These are phyloP conservation scores for Chalciporus sp. DNA, from an alignment of 1,284 basidiomycete genomes.

Conservation along the genomic window DNA sequence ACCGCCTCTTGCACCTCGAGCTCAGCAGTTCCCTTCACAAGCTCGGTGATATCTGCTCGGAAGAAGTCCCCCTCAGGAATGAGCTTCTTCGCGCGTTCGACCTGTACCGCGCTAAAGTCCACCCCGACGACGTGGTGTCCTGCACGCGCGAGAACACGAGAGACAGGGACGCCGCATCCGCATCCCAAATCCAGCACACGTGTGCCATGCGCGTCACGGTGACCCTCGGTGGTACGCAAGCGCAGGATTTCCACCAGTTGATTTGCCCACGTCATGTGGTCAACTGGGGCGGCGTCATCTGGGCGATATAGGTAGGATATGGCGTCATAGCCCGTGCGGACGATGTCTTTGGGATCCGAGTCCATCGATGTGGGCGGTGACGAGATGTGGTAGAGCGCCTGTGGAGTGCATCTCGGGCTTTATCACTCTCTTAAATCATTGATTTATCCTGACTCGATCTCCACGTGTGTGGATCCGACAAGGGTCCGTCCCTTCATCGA, in stretches of 20 bases:
- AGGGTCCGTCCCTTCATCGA: too few relatives aligned
- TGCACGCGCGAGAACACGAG: constrained; percentile 5
- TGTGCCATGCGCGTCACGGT: neutral
- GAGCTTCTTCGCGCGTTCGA: constrained; percentile 12
- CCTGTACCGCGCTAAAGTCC: constrained; percentile 7
- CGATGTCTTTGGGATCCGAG: constrained; percentile 9
- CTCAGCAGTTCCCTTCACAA: neutral
- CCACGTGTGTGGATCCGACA: too few relatives aligned
- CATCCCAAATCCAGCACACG: constrained; percentile 11
- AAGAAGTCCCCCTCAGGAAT: constrained; percentile 9
- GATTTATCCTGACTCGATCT: too few relatives aligned
- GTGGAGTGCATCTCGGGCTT: neutral
- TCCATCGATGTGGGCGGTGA: constrained; percentile 9
- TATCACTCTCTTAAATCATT: too few relatives aligned
- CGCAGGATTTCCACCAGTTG: constrained; percentile 1
- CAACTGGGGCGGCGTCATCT: neutral
- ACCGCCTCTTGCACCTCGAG: neutral
- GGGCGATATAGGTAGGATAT: constrained; percentile 1
- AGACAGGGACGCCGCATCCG: constrained; percentile 14
- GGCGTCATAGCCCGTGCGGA: constrained; percentile 1
- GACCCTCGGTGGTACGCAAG: neutral
- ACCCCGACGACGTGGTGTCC: constrained; percentile 10
- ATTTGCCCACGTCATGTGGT: constrained; percentile 3
- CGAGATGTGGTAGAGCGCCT: constrained; percentile 21
- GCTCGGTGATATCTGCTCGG: constrained; percentile 7